Evolutionary conservation across 2,329 filamentous ascomycete genomes (phyloP).

Genomic region (Cytospora schulzeri): DNA sequence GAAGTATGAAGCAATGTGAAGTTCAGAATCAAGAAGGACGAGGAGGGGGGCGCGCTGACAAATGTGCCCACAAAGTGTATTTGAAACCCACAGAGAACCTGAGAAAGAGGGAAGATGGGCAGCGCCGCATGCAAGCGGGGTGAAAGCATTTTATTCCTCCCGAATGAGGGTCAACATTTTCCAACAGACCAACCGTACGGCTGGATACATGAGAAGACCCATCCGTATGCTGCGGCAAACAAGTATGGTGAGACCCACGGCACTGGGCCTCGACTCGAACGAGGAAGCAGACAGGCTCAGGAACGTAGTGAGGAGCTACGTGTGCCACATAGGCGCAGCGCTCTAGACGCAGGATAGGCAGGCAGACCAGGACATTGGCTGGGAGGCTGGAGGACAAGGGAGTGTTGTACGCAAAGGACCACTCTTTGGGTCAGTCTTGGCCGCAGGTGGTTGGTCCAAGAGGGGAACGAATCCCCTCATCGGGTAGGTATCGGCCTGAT

Average conservation of each 20-base stretch:
- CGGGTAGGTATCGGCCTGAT: neutral
- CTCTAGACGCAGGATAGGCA: neutral
- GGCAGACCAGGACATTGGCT: conserved; percentile 19
- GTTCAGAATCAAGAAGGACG: neutral
- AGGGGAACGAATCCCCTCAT: neutral
- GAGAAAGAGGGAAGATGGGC: conserved; percentile 5
- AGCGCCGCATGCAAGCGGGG: conserved; percentile 21
- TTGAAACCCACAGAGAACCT: neutral
- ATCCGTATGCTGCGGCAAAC: conserved; percentile 21
- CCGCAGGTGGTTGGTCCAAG: conserved; percentile 15
- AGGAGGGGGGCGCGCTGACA: conserved; percentile 7
- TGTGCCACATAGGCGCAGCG: conserved; percentile 23
- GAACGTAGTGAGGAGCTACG: conserved; percentile 14
- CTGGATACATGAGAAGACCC: conserved; percentile 8
- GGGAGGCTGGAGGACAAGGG: conserved; percentile 17
- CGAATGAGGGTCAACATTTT: conserved; percentile 6
- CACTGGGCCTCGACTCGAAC: conserved; percentile 4
- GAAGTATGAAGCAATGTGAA: neutral
- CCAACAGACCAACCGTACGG: conserved; percentile 21
- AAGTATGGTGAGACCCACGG: conserved; percentile 20
- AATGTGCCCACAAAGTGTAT: conserved; percentile 6
- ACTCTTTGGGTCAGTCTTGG: conserved; percentile 14
- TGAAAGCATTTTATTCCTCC: conserved; percentile 24
- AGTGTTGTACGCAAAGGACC: conserved; percentile 15
- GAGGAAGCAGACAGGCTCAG: conserved; percentile 12